Evolutionary conservation across 164 flowering plant genomes (phyloP).

Genomic region (Vitis cinerea): DNA sequence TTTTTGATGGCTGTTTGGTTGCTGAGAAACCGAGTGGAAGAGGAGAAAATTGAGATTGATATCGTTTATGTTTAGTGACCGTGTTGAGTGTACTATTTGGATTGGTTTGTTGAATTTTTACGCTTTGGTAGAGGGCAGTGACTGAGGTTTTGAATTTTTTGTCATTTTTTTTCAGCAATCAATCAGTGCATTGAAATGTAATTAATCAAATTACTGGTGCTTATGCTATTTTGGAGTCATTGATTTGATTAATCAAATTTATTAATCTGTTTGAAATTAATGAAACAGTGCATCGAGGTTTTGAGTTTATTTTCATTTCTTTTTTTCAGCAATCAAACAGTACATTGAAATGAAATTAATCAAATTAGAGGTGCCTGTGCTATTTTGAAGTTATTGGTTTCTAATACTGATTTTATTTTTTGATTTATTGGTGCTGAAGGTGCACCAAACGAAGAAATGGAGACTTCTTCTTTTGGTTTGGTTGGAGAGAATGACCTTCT

Average conservation of each 20-base stretch:
- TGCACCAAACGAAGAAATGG: conserved; percentile 29
- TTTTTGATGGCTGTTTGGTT: background rate
- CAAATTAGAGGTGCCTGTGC: too few relatives aligned
- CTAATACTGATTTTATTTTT: background rate
- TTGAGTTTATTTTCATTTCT: background rate
- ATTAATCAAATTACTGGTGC: too few relatives aligned
- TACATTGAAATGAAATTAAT: too few relatives aligned
- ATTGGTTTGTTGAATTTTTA: background rate
- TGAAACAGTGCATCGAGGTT: background rate
- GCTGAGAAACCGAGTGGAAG: background rate
- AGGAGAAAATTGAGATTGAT: background rate
- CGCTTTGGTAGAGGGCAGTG: background rate
- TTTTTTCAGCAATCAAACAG: background rate
- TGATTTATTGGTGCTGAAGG: conserved; percentile 25
- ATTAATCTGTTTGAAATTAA: background rate
- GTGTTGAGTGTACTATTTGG: too few relatives aligned
- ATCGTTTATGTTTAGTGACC: background rate
- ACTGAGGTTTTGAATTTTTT: background rate
- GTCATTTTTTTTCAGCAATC: background rate
- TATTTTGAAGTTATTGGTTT: too few relatives aligned
- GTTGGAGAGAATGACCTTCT: conserved; percentile 63
- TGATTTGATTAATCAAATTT: too few relatives aligned
- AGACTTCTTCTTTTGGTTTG: conserved; percentile 31
- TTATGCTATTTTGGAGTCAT: too few relatives aligned
- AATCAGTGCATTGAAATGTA: background rate